Evolutionary conservation across 768 basidiomycete genomes (phyloP), one percentile per base, ranked within the genome.

Genomic region (Hericium rajendrae): DNA sequence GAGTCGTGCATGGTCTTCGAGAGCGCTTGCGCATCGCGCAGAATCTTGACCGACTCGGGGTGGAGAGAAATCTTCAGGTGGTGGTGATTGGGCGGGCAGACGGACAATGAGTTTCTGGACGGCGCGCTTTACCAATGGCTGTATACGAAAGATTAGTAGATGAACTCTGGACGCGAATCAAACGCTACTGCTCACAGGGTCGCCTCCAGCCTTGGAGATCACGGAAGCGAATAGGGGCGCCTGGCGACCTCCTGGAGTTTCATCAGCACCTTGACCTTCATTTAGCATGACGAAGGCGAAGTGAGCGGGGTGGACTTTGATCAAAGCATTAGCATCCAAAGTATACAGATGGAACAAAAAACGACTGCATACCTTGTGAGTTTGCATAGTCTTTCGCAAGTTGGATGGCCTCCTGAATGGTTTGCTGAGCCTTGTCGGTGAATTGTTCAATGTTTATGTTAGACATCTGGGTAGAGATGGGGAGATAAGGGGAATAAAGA

Each of bases 1-100:
- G 86, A 86, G 69, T 94, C 93, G 66, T 88, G 86, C 85, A 87
- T 88, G 5, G 76, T 86, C 75, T 91, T 92, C 67, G 88, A 87
- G 24, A 89, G 71, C 12, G 74, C 78, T 59, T 88, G 85, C 0
- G 92, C 91, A 59, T 88, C 86, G 11, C 83, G 80, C 37, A 95
- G 71, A 46, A 91, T 78, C 65, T 84, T 82, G 58, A 79, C 65
- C 4, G 79, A 65, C 9, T 80, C 72, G 2, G 79, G 72, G 32
- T 84, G 81, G 53, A 91, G 69, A 2, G 83, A 74, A 4, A 84
- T 94, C 91, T 53, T 92, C 87, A 0, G 95, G 95, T 8, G 91
- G 77, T 22, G 97, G 95, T 26, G 78, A 80, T 69, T 94, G 91
- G 2, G 85, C 76, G 2, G 94, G 93, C 2, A 94, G 72, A 50